Percentiles rank a stretch among this genome's conserved stretches.
These are phyloP conservation scores for Lentinula sp. DNA, from an alignment of 768 basidiomycete genomes.

Conservation along the genomic window DNA sequence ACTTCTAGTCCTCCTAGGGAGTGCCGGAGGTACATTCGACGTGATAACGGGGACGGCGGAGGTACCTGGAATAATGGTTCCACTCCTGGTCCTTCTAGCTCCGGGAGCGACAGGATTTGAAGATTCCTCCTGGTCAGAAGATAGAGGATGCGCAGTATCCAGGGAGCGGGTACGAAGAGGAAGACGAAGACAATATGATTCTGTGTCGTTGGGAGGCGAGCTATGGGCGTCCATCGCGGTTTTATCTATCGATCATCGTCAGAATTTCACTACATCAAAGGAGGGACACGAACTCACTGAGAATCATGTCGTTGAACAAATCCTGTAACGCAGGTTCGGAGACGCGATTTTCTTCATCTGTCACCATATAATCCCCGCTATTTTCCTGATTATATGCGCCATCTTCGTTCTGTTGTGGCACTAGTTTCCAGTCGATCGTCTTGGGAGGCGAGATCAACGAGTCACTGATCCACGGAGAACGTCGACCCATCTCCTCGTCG, in stretches of 20 bases:
- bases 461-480: conserved; percentile 18
- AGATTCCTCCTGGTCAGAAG: not conserved
- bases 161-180: conserved; percentile 7
- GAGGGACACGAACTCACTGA: conserved; percentile 7
- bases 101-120: not conserved
- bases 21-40: conserved; percentile 7
- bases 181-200: not conserved
- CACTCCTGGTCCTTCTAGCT: conserved; percentile 33
- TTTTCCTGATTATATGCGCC: conserved; percentile 8
- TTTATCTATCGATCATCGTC: not conserved
- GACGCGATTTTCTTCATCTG: conserved; percentile 17
- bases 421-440: conserved; percentile 14
- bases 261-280: not conserved
- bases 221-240: not conserved
- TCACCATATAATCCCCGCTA: not conserved
- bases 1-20: conserved; percentile 38
- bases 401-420: conserved; percentile 5
- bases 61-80: conserved; percentile 37
- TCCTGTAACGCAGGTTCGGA: conserved; percentile 12
- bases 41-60: conserved; percentile 30
- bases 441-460: conserved; percentile 18
- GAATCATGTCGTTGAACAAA: conserved; percentile 14
- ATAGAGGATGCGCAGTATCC: not conserved
- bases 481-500: conserved; percentile 8
- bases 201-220: not conserved